Conservation (phyloP, 768 basidiomycete species). For the Leccinum uliginosum region DNA sequence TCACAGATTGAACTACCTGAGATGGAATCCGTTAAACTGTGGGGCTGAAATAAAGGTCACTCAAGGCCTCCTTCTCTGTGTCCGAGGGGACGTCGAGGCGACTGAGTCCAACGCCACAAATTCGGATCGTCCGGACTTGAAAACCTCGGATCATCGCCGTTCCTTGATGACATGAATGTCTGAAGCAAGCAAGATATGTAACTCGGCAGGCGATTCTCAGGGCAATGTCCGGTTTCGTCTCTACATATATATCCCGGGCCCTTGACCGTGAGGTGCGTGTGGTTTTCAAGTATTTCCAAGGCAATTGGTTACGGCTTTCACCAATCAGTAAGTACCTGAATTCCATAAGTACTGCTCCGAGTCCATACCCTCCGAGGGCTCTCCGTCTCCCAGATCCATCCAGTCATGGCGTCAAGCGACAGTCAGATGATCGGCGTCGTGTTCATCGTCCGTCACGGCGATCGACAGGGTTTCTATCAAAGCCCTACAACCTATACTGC, state of each 20-base stretch:
- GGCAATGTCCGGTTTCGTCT: not conserved
- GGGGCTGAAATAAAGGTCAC: not conserved
- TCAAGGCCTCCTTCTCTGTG: not conserved
- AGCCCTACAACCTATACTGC: conserved; percentile 53
- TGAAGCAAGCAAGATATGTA: not conserved
- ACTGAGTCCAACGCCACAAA: not conserved
- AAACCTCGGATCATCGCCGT: not conserved
- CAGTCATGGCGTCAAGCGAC: conserved; percentile 14
- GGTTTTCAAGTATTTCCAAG: not conserved
- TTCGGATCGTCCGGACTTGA: not conserved
- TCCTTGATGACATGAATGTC: not conserved
- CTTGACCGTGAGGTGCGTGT: not conserved
- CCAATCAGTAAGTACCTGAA: no score
- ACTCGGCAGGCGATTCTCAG: not conserved
- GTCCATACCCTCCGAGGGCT: not conserved
- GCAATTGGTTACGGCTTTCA: not conserved
- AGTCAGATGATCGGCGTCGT: conserved; percentile 49
- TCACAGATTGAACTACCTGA: not conserved
- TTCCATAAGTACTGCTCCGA: no score
- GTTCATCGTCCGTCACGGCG: conserved; percentile 56
- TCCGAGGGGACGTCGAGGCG: not conserved
- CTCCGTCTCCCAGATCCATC: not conserved
- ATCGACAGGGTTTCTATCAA: conserved; percentile 66
- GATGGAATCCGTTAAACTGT: not conserved
- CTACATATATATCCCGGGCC: no score